Evolutionary conservation across 1,284 basidiomycete species (phyloP).

Genomic region (Apiotrichum porosum): DNA sequence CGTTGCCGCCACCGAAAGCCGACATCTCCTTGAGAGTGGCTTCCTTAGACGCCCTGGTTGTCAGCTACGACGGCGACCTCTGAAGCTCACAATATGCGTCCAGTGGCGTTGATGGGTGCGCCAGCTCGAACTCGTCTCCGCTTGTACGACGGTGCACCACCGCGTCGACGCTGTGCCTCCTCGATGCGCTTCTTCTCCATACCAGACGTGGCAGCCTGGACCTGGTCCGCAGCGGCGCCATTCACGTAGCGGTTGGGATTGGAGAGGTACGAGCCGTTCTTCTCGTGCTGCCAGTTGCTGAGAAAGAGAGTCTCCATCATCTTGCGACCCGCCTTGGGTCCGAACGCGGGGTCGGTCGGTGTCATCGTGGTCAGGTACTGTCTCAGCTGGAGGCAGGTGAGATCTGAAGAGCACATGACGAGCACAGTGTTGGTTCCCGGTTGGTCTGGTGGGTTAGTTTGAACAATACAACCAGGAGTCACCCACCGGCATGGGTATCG

Average conservation of each 20-base stretch:
- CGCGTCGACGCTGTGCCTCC: slow-evolving; percentile 21
- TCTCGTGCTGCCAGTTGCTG: slow-evolving; percentile 46
- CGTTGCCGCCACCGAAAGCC: slow-evolving; percentile 32
- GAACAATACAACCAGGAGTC: not conserved
- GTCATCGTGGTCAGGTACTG: slow-evolving; percentile 72
- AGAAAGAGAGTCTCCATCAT: slow-evolving; percentile 63
- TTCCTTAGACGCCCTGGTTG: slow-evolving; percentile 13
- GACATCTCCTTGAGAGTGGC: slow-evolving; percentile 34
- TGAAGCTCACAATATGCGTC: not conserved
- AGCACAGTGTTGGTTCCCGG: slow-evolving; percentile 72
- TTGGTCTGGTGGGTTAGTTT: slow-evolving; percentile 47
- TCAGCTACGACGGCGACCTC: not conserved
- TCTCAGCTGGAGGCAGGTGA: slow-evolving; percentile 66
- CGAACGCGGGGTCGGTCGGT: slow-evolving; percentile 53
- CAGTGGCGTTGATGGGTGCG: slow-evolving; percentile 9
- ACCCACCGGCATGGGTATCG: slow-evolving; percentile 38
- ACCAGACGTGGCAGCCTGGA: slow-evolving; percentile 23
- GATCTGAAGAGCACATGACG: slow-evolving; percentile 80
- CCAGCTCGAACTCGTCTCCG: slow-evolving; percentile 37
- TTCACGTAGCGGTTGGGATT: slow-evolving; percentile 29
- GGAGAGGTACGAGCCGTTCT: slow-evolving; percentile 31
- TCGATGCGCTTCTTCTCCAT: slow-evolving; percentile 31
- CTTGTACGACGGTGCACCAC: slow-evolving; percentile 58
- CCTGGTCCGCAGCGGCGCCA: slow-evolving; percentile 31
- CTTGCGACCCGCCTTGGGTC: slow-evolving; percentile 53